Evolutionary conservation across 2,329 filamentous ascomycete genomes (phyloP).

Genomic region (Aureobasidium mangrovei): DNA sequence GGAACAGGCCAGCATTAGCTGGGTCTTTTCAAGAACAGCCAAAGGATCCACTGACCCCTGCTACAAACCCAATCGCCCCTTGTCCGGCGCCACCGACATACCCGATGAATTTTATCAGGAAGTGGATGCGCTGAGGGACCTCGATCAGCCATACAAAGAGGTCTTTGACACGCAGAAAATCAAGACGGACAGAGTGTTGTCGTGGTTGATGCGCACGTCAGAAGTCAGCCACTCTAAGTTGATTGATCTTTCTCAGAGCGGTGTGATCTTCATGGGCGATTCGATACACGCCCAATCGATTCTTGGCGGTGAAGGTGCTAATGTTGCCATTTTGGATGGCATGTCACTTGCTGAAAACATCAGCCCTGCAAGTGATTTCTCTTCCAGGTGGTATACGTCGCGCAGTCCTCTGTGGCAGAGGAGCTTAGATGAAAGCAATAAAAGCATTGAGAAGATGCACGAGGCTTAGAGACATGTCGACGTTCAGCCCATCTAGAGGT

Average conservation of each 20-base stretch:
- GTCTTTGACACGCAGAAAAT: slow-evolving; percentile 28
- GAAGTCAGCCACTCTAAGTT: slow-evolving; percentile 18
- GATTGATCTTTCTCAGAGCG: slow-evolving; percentile 19
- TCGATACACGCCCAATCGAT: slow-evolving; percentile 34
- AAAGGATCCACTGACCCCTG: slow-evolving; percentile 24
- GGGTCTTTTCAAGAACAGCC: slow-evolving; percentile 32
- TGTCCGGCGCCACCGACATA: slow-evolving; percentile 26
- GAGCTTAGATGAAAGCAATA: slow-evolving; percentile 19
- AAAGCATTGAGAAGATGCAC: slow-evolving; percentile 21
- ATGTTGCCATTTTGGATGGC: slow-evolving; percentile 32
- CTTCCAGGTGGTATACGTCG: slow-evolving; percentile 19
- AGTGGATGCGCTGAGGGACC: slow-evolving; percentile 20
- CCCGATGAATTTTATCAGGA: slow-evolving; percentile 31
- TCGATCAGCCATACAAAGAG: slow-evolving; percentile 25
- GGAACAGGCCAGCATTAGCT: slow-evolving; percentile 28
- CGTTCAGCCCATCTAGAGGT: too few relatives aligned
- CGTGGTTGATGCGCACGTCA: slow-evolving; percentile 35
- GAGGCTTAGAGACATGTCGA: too few relatives aligned
- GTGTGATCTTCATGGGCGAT: slow-evolving; percentile 32
- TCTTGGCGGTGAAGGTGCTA: slow-evolving; percentile 33
- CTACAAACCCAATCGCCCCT: slow-evolving; percentile 27
- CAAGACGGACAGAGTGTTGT: slow-evolving; percentile 28
- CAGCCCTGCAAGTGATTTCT: slow-evolving; percentile 13
- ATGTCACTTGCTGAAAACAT: slow-evolving; percentile 28
- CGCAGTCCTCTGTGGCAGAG: slow-evolving; percentile 19